phyloP scores from a whole-genome alignment of 2,329 filamentous ascomycete genomes.

The Colletotrichum cuscutae region DNA sequence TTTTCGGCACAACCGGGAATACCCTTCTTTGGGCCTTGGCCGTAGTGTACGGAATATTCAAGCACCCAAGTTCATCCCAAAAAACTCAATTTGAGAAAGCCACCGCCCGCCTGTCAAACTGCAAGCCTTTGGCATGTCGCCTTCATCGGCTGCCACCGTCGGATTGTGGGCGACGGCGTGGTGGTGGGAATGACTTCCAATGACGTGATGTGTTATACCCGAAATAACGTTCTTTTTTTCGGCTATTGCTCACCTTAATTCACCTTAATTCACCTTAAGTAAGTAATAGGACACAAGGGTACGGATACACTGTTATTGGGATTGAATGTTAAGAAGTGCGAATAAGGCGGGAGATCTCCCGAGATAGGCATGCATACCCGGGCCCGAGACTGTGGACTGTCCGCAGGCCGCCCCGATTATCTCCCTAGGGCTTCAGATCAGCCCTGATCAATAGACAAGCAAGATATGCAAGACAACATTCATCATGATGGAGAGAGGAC shows the following conservation, averaged over 20 bases:
- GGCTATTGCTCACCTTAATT: conserved; percentile 2
- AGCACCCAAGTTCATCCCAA: neutral
- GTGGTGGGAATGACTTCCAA: neutral
- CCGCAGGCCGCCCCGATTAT: neutral
- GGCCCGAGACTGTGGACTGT: neutral
- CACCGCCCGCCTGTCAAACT: neutral
- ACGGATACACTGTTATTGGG: too few relatives aligned
- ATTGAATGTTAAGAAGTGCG: neutral
- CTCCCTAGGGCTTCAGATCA: neutral
- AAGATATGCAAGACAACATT: neutral
- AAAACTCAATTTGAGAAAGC: neutral
- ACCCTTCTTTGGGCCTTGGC: neutral
- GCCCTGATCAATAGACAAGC: neutral
- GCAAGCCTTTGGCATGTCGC: too few relatives aligned
- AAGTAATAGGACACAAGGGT: neutral
- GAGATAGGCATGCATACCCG: neutral
- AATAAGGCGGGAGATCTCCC: conserved; percentile 22
- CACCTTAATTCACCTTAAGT: neutral
- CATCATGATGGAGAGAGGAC: neutral
- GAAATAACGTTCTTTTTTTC: neutral
- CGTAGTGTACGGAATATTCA: too few relatives aligned
- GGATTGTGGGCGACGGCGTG: neutral
- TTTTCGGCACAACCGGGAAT: conserved; percentile 28
- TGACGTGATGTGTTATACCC: neutral
- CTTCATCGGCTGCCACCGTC: neutral